phyloP scores from a whole-genome alignment of 192 early-diverging fungal species.

The Coemansia sp. region DNA sequence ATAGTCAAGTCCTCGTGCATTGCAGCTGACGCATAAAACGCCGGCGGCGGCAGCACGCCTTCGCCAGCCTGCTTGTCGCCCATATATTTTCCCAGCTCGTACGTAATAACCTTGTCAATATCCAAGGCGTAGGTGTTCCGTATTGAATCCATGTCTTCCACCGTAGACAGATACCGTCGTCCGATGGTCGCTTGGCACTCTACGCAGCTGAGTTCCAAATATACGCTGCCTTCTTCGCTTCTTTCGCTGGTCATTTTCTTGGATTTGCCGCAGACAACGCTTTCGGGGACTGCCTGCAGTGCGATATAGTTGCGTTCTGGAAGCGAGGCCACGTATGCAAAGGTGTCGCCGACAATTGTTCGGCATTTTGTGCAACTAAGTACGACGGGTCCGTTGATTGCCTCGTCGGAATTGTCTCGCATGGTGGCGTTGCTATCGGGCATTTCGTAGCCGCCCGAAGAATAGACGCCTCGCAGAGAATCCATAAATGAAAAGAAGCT shows the following conservation, averaged over 20 bases:
- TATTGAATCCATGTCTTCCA: slow-evolving; percentile 31
- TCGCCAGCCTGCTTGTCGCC: slow-evolving; percentile 2
- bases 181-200: slow-evolving; percentile 39
- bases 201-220: slow-evolving; percentile 31
- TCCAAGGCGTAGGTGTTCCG: slow-evolving; percentile 38
- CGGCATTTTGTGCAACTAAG: slow-evolving; percentile 51
- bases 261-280: slow-evolving; percentile 15
- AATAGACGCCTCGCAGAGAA: slow-evolving; percentile 1
- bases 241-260: slow-evolving; percentile 25
- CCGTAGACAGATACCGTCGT: slow-evolving; percentile 33
- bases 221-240: slow-evolving; percentile 35
- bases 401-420: slow-evolving; percentile 16
- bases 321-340: slow-evolving; percentile 40
- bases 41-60: slow-evolving; percentile 17
- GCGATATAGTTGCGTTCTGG: slow-evolving; percentile 46
- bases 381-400: slow-evolving; percentile 41
- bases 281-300: slow-evolving; percentile 34
- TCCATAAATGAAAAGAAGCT: neutral
- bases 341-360: slow-evolving; percentile 49
- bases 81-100: slow-evolving; percentile 47
- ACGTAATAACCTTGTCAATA: slow-evolving; percentile 36
- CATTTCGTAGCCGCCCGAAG: slow-evolving; percentile 6
- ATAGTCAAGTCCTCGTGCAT: slow-evolving; percentile 32
- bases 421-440: slow-evolving; percentile 6
- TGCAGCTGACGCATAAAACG: slow-evolving; percentile 38